Evolutionary conservation across 768 basidiomycete genomes (phyloP).

Genomic region (Mycena galericulata): DNA sequence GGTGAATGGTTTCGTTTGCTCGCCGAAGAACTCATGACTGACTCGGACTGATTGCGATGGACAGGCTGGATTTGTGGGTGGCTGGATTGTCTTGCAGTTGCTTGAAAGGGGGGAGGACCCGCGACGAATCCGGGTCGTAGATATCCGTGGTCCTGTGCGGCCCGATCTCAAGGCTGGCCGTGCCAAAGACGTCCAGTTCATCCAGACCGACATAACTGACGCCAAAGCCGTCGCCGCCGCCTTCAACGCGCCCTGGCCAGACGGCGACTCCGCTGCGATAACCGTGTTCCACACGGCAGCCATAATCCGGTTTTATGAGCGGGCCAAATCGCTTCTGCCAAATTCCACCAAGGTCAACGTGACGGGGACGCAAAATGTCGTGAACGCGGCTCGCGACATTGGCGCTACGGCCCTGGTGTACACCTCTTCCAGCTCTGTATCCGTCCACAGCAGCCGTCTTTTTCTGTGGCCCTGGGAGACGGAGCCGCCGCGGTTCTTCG

Average conservation of each 20-base stretch:
- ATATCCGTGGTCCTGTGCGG: constrained; percentile 72
- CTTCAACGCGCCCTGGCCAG: constrained; percentile 74
- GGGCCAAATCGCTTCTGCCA: constrained; percentile 59
- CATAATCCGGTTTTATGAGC: constrained; percentile 83
- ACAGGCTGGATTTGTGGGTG: constrained; percentile 81
- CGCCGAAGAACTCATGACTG: constrained; percentile 39
- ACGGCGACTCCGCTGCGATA: constrained; percentile 48
- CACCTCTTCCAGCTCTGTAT: constrained; percentile 80
- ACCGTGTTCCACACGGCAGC: constrained; percentile 85
- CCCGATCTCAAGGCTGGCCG: constrained; percentile 65
- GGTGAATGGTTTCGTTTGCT: constrained; percentile 54
- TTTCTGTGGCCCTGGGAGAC: constrained; percentile 84
- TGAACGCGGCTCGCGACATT: constrained; percentile 65
- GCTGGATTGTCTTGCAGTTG: constrained; percentile 80
- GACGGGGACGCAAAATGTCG: constrained; percentile 73
- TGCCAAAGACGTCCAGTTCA: constrained; percentile 65
- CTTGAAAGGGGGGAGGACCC: constrained; percentile 80
- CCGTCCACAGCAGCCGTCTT: constrained; percentile 67
- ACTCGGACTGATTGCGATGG: background rate
- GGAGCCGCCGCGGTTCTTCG: constrained; percentile 63
- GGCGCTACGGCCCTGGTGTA: constrained; percentile 73
- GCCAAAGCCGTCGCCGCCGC: constrained; percentile 66
- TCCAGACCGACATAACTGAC: constrained; percentile 70
- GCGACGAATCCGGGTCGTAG: constrained; percentile 71
- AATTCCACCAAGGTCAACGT: constrained; percentile 75